phyloP scores from a whole-genome alignment of 139 green algal species.

The Chlorella sorokiniana region DNA sequence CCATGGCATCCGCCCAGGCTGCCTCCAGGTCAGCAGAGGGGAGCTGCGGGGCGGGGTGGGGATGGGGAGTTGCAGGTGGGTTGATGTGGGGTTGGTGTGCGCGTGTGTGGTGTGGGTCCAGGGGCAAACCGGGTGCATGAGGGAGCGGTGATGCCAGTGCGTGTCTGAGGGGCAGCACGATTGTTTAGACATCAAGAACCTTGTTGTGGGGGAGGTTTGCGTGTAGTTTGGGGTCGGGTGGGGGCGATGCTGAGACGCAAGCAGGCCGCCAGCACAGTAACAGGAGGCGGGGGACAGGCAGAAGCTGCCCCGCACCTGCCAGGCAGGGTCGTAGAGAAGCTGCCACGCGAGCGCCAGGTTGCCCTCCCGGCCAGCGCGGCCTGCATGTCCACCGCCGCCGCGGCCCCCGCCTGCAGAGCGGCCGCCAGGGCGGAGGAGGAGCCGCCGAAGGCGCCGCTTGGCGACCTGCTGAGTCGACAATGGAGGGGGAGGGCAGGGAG shows the following conservation, averaged over 20 bases:
- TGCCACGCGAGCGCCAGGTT: slow-evolving; percentile 74
- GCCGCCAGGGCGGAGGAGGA: neutral
- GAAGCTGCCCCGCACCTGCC: slow-evolving; percentile 9
- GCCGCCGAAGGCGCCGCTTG: no score
- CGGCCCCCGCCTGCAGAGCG: neutral
- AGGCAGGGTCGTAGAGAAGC: slow-evolving; percentile 71
- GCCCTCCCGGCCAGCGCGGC: neutral
- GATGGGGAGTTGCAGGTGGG: no score
- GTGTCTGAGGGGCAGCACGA: no score
- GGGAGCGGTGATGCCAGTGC: no score
- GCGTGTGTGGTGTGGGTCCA: neutral
- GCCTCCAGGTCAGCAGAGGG: slow-evolving; percentile 58
- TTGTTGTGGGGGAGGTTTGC: no score
- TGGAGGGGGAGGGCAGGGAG: neutral
- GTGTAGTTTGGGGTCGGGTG: no score
- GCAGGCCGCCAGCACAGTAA: neutral
- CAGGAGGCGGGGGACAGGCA: no score
- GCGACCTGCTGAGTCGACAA: no score
- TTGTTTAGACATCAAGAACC: no score
- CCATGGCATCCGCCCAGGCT: slow-evolving; percentile 55
- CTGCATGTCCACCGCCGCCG: slow-evolving; percentile 12
- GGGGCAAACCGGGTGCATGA: no score
- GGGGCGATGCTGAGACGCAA: neutral
- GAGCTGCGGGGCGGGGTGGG: slow-evolving; percentile 39
- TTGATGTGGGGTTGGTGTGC: no score